A percentile compares a stretch with the other conserved stretches of the same genome.
Conservation (phyloP, 108 stramenopile genomes). For the Hondaea fermentalgiana region DNA sequence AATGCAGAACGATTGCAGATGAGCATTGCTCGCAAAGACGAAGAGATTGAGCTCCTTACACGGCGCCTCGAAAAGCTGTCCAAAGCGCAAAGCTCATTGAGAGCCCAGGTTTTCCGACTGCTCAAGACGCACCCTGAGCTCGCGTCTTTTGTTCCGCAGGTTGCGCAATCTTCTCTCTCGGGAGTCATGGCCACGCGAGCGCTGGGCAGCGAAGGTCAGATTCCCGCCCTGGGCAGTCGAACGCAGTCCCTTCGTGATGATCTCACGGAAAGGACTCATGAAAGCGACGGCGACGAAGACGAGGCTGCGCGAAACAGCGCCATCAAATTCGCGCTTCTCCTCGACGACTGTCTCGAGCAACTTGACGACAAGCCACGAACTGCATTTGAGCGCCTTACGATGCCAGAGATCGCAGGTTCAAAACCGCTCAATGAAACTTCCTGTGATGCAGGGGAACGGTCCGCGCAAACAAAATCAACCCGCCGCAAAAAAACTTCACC, state of each 20-base stretch:
- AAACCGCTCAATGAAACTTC: no score
- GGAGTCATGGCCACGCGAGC: not conserved
- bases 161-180: not conserved
- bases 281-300: not conserved
- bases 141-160: not conserved
- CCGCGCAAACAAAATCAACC: no score
- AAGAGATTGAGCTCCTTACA: not conserved
- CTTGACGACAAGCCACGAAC: not conserved
- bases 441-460: no score
- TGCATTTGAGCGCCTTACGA: not conserved
- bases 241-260: no score
- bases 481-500: no score
- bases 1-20: not conserved
- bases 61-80: not conserved
- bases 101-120: not conserved
- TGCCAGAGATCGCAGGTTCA: not conserved
- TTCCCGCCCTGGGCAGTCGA: no score
- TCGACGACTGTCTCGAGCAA: not conserved
- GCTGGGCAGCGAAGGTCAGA: no score
- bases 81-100: not conserved
- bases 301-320: not conserved
- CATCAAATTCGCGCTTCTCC: not conserved
- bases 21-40: not conserved
- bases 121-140: not conserved
- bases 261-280: not conserved